These are phyloP conservation scores for Rutstroemia sp. DNA, from an alignment of 2,329 filamentous ascomycete genomes.

Conservation along the genomic window DNA sequence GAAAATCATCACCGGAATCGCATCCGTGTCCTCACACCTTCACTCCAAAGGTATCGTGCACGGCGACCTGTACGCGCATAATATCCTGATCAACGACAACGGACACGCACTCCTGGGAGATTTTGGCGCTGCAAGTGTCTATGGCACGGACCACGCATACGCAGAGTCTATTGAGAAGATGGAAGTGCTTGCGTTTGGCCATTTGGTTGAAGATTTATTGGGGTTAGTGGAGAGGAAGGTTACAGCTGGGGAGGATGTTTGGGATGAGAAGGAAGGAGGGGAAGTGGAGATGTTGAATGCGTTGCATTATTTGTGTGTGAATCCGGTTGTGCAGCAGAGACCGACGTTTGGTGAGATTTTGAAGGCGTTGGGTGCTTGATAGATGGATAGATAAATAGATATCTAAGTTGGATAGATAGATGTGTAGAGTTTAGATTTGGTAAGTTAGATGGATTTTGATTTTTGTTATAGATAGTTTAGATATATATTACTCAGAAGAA, in stretches of 20 bases:
- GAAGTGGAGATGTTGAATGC: slow-evolving; percentile 23
- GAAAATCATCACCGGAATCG: slow-evolving; percentile 34
- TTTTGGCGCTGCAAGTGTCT: slow-evolving; percentile 42
- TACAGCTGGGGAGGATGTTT: slow-evolving; percentile 9
- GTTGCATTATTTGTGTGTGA: slow-evolving; percentile 26
- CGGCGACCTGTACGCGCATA: slow-evolving; percentile 42
- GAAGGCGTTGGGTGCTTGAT: slow-evolving; percentile 5
- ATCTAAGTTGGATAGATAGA: too few relatives aligned
- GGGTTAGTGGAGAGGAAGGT: slow-evolving; percentile 27
- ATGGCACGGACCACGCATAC: slow-evolving; percentile 25
- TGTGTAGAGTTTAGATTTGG: too few relatives aligned
- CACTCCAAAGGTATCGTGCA: slow-evolving; percentile 38
- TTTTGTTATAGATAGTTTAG: too few relatives aligned
- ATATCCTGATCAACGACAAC: slow-evolving; percentile 35
- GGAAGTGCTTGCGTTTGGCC: slow-evolving; percentile 41
- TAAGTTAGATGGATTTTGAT: too few relatives aligned
- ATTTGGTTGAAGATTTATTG: slow-evolving; percentile 39
- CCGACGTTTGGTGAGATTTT: slow-evolving; percentile 24
- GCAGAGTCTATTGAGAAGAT: slow-evolving; percentile 33
- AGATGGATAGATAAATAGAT: background rate
- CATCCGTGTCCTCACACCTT: slow-evolving; percentile 37
- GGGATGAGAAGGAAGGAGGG: slow-evolving; percentile 24
- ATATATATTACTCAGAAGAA: too few relatives aligned
- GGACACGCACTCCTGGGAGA: slow-evolving; percentile 40
- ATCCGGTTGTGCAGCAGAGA: slow-evolving; percentile 23